Percentiles rank a stretch among this genome's conserved stretches.
phyloP scores from a whole-genome alignment of 2,329 filamentous ascomycete species.

The Pyrenophora seminiperda region DNA sequence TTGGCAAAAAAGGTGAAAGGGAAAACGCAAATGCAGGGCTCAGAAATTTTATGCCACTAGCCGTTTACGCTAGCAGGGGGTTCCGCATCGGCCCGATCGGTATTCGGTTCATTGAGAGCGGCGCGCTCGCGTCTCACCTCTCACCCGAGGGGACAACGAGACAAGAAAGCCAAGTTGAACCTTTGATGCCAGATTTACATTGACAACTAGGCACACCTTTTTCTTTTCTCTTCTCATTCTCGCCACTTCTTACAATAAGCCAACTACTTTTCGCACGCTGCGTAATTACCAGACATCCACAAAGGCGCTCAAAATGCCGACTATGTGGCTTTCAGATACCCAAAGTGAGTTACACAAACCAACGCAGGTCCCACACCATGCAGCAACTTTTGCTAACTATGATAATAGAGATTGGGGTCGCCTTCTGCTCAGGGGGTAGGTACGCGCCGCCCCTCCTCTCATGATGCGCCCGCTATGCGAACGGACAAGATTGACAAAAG shows the following conservation, averaged over 20 bases:
- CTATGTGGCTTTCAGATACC: constrained; percentile 94
- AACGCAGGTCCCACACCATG: not conserved
- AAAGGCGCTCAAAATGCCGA: constrained; percentile 63
- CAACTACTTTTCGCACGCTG: constrained; percentile 7
- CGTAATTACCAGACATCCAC: not conserved
- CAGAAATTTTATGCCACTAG: constrained; percentile 26
- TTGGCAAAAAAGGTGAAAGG: not conserved
- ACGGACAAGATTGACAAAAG: constrained; percentile 10
- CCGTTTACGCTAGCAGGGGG: constrained; percentile 34
- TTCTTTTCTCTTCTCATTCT: not conserved
- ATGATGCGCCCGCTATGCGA: constrained; percentile 23
- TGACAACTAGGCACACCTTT: constrained; percentile 6
- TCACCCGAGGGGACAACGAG: constrained; percentile 40
- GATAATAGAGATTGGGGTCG: constrained; percentile 83
- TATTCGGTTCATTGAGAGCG: no score
- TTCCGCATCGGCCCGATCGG: constrained; percentile 12
- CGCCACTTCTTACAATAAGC: not conserved
- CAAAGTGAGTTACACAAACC: constrained; percentile 73
- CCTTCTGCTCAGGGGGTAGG: constrained; percentile 96
- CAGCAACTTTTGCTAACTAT: constrained; percentile 13
- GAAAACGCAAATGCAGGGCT: constrained; percentile 2
- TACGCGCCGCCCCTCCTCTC: constrained; percentile 44
- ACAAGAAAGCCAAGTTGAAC: constrained; percentile 24
- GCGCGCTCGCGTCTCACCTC: constrained; percentile 22
- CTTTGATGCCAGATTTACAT: constrained; percentile 15